These are phyloP conservation scores for Leishmania amazonensis DNA, from an alignment of 208 protist genomes.

Conservation along the genomic window DNA sequence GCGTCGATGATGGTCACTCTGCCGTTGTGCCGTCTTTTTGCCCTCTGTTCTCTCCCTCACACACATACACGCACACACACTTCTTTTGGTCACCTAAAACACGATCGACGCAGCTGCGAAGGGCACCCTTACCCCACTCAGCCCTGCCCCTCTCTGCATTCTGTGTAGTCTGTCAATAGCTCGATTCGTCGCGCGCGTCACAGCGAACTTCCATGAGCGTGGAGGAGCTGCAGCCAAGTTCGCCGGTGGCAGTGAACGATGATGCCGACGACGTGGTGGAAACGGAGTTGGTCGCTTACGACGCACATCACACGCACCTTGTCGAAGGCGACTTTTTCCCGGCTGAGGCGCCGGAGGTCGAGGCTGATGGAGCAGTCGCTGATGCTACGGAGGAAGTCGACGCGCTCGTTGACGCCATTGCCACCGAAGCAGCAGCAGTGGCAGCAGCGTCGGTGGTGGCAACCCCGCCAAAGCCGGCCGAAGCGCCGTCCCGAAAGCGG, in stretches of 20 bases:
- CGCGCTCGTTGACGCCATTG: conserved; percentile 17
- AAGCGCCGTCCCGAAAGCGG: conserved; percentile 28
- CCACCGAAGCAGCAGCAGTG: conserved; percentile 12
- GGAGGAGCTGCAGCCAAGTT: conserved; percentile 10
- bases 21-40: not conserved
- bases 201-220: not conserved
- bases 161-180: not conserved
- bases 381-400: conserved; percentile 4
- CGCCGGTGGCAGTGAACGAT: conserved; percentile 25
- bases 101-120: not conserved
- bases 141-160: not conserved
- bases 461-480: conserved; percentile 8
- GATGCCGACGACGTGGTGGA: conserved; percentile 49
- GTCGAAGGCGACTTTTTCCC: conserved; percentile 82
- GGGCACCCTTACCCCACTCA: not conserved
- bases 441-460: not conserved
- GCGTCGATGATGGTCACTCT: not conserved
- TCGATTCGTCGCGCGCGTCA: not conserved
- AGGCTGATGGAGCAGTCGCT: conserved; percentile 5
- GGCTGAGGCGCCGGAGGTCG: conserved; percentile 27
- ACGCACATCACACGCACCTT: conserved; percentile 45
- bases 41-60: not conserved
- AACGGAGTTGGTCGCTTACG: conserved; percentile 32
- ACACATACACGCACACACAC: not conserved
- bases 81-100: not conserved